Conservation (phyloP, 345 rosid species). For the Litchi chinensis region DNA sequence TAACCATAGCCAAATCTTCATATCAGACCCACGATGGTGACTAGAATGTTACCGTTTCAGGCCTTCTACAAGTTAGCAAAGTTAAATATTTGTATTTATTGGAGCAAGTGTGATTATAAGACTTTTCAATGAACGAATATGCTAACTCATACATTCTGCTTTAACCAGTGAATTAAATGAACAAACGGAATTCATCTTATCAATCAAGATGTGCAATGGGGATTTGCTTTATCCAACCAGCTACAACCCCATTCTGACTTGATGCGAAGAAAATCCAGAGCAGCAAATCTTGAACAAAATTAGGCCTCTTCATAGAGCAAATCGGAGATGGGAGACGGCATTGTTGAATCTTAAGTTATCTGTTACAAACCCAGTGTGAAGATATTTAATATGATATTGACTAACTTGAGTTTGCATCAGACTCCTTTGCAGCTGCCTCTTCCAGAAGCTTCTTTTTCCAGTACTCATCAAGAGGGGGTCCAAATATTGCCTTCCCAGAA, state of each 20-base stretch:
- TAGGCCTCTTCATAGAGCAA: background rate
- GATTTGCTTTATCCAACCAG: background rate
- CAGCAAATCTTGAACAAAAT: background rate
- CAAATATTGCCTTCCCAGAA: slow-evolving; percentile 91
- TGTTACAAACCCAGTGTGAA: background rate
- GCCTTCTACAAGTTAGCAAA: too few relatives aligned
- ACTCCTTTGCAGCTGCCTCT: slow-evolving; percentile 69
- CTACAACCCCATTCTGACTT: background rate
- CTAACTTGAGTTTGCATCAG: slow-evolving; percentile 45
- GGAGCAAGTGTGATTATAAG: background rate
- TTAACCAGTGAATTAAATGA: slow-evolving; percentile 3
- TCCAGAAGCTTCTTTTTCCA: slow-evolving; percentile 79
- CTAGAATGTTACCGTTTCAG: background rate
- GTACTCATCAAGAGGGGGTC: slow-evolving; percentile 85
- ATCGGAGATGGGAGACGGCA: background rate
- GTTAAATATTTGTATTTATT: background rate
- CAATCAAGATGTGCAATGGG: background rate
- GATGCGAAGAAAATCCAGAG: background rate
- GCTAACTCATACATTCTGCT: background rate
- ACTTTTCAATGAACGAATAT: background rate
- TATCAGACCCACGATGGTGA: background rate
- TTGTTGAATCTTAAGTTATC: background rate
- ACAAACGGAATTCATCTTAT: background rate
- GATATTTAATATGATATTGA: background rate
- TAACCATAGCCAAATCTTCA: background rate